Base-by-base conservation (phyloP, 768 basidiomycete genomes). In the Butyriboletus loyo region DNA sequence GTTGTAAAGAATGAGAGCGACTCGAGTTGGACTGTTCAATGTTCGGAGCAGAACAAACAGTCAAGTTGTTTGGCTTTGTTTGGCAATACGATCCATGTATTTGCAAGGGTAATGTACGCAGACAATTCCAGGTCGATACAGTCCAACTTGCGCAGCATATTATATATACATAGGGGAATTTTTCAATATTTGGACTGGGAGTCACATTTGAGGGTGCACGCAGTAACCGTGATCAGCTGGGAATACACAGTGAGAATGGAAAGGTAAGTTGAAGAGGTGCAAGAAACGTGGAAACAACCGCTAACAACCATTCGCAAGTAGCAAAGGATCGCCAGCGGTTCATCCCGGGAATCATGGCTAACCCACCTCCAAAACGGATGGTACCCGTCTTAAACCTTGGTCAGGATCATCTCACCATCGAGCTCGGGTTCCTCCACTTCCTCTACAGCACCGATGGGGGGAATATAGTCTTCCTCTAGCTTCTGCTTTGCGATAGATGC, bases 401-500 rank as follows among this genome's bases (percentile, higher is more conserved):
- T 46, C 11, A 39, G 46, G 39, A 39, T 17, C 11, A 11, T 41
- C 28, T 68, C 66, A 13, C 66, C 60, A 3, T 54, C 53, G 15
- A 36, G 56, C 21, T 59, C 59, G 11, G n/a, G n/a, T n/a, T 60
- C 57, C 27, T 57, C 59, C 13, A 40, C 52, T 28, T 65, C 65
- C 13, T 63, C 66, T 31, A 31, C 32, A 13, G 38, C 42, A 17
- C 55, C 59, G 24, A n/a, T 31, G 11, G 45, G 22, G 24, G 59
- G 60, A 17, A 52, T 45, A 40, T 54, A 57, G 21, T 64, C 61
- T 44, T 70, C 64, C 28, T 58, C 62, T 39, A 70, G 43, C 39
- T 68, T 74, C 24, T 63, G 61, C 43, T 66, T 66, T 13, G 76
- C 77, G 10, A 76, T 64, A 4, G 68, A 60, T 27, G 80, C 79